These are phyloP conservation scores for Stagonosporopsis vannaccii DNA, from an alignment of 2,329 filamentous ascomycete species.

Conservation along the genomic window DNA sequence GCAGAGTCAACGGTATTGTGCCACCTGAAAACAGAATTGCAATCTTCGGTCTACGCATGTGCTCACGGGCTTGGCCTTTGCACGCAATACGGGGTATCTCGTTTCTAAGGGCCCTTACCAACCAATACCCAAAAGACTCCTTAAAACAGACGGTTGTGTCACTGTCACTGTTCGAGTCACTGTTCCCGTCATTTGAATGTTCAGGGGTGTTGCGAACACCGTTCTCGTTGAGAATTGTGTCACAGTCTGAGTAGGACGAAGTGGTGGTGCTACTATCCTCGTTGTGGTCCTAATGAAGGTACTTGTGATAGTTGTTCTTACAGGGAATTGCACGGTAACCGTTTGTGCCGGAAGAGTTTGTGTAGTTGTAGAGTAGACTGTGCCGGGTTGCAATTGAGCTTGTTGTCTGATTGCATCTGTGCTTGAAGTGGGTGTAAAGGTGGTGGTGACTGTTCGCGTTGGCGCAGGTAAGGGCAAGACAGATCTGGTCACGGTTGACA, in stretches of 20 bases:
- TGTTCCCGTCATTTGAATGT: not conserved
- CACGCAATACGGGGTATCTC: no score
- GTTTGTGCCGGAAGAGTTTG: not conserved
- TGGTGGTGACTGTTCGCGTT: not conserved
- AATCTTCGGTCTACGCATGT: no score
- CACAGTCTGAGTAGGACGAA: not conserved
- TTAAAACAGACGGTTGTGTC: not conserved
- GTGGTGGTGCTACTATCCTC: not conserved
- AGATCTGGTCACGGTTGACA: not conserved
- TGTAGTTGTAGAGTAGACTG: not conserved
- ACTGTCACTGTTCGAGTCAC: not conserved
- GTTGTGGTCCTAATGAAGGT: not conserved
- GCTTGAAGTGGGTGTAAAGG: not conserved
- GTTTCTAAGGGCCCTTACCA: not conserved
- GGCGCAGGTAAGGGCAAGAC: not conserved
- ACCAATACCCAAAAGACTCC: not conserved
- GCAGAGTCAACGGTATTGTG: not conserved
- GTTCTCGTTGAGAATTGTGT: not conserved
- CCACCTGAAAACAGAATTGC: no score
- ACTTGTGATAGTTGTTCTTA: not conserved
- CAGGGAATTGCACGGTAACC: not conserved
- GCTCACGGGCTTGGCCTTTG: no score
- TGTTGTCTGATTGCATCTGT: not conserved
- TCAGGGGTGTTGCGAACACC: not conserved
- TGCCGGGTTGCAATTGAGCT: not conserved